Conservation (phyloP, 345 rosid species). For the Eucalyptus sp. region DNA sequence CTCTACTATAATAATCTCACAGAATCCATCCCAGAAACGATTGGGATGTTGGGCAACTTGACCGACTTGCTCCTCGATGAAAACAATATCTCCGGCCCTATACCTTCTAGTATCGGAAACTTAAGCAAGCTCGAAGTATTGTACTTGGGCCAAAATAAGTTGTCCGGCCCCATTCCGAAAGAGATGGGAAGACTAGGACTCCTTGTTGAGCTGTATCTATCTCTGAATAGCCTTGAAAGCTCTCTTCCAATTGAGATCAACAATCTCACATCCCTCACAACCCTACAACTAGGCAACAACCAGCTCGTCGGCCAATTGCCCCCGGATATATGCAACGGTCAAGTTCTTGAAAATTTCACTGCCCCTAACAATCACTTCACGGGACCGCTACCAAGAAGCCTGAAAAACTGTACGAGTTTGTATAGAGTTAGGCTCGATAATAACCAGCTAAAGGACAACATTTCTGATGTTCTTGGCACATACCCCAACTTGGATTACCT, state of each 20-base stretch:
- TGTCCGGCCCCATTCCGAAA: not conserved
- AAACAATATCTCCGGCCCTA: not conserved
- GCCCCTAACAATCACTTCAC: not conserved
- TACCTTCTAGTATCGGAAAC: not conserved
- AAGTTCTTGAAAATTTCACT: not conserved
- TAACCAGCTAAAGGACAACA: not conserved
- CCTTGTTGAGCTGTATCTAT: fast-evolving
- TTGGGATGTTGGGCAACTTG: not conserved
- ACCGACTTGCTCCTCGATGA: fast-evolving
- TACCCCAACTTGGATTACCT: not conserved
- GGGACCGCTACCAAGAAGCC: not conserved
- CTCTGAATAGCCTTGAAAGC: not conserved
- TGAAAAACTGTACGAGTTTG: conserved; percentile 3
- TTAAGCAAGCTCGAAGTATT: not conserved
- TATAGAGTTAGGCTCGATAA: not conserved
- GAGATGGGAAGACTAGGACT: not conserved
- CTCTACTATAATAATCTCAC: not conserved
- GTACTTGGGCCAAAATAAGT: not conserved
- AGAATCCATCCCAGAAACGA: no score
- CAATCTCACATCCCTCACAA: not conserved
- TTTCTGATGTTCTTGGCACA: not conserved
- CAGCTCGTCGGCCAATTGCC: not conserved
- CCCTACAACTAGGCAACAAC: not conserved
- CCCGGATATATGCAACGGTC: not conserved
- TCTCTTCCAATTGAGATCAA: not conserved